phyloP scores from a whole-genome alignment of 2,329 filamentous ascomycete genomes.

The Trichoderma sp. region DNA sequence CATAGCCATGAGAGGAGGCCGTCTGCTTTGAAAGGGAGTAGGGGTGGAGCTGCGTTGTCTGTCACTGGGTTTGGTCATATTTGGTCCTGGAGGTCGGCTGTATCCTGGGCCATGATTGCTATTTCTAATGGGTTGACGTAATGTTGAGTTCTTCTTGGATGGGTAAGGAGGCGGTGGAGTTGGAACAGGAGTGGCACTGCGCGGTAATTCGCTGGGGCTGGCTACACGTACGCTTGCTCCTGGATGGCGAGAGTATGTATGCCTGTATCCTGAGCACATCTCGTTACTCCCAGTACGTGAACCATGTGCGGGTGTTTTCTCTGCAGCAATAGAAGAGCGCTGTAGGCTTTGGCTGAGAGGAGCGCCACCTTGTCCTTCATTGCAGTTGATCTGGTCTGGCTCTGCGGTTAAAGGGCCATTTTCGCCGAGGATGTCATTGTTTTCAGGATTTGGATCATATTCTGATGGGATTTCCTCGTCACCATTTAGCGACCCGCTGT shows the following conservation, averaged over 20 bases:
- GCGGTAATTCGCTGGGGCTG: not conserved
- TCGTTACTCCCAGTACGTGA: not conserved
- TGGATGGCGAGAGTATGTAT: not conserved
- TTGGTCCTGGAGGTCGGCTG: not conserved
- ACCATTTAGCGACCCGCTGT: not conserved
- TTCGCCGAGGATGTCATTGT: not conserved
- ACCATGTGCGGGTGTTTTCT: not conserved
- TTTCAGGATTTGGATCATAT: not conserved
- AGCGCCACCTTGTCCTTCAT: not conserved
- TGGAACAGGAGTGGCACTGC: not conserved
- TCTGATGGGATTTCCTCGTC: not conserved
- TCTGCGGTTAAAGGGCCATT: not conserved
- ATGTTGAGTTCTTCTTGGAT: not conserved
- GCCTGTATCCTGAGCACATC: not conserved
- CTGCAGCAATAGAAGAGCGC: not conserved
- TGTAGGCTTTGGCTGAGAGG: not conserved
- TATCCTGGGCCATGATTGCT: not conserved
- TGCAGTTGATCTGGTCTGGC: not conserved
- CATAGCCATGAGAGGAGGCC: not conserved
- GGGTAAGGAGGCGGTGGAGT: not conserved
- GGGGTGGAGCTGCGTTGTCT: not conserved
- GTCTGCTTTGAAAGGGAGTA: not conserved
- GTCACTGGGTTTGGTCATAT: not conserved
- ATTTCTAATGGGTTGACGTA: not conserved
- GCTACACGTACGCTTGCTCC: not conserved